Base-by-base conservation (phyloP, 2,329 filamentous ascomycete genomes). In the Parastagonospora avenae region DNA sequence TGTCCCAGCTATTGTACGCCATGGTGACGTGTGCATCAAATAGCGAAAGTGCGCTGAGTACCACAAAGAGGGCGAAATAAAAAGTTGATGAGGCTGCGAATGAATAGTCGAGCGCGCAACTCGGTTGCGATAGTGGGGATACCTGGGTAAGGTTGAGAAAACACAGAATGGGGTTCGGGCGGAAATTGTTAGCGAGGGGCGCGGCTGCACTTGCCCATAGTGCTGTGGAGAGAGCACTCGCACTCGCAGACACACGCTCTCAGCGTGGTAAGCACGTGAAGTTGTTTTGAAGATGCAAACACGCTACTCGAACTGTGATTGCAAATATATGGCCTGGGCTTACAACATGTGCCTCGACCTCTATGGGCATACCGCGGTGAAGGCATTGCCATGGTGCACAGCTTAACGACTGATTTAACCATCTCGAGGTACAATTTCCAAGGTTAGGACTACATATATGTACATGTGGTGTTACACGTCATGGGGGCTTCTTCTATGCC, bases 1-100 rank as follows among this genome's bases (percentile, higher is more conserved):
- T 72, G 12, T 73, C 70, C 66, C 66, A 72, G 43, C 35, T 61
- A 51, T 72, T 70, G 45, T 64, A 63, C 31, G 71, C 66, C 71
- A 74, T 74, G 33, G 27, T 43, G 42, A 46, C 43, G 37, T 27
- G 11, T 41, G 28, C 31, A 38, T 33, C 30, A 15, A 12, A 40
- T n/a, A 29, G 32, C 27, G 36, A 9, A 27, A 40, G 16, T 42
- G 6, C 10, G 39, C 19, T 38, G 28, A 24, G 19, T 24, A 24
- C 5, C 28, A 8, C 43, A 10, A 29, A 32, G 38, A 48, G 28
- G 38, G 38, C 39, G 9, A 19, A 29, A 10, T 19, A 10, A 14
- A 35, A 38, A 39, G 50, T 19, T 29, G 40, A 52, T 42, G 28
- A 4, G 12, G 19, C 4, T 29, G 16, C 12, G 46, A 43, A 33